Evolutionary conservation across 768 basidiomycete species (phyloP), one percentile per base, ranked within the genome.

Genomic region (Pleurotus giganteus): DNA sequence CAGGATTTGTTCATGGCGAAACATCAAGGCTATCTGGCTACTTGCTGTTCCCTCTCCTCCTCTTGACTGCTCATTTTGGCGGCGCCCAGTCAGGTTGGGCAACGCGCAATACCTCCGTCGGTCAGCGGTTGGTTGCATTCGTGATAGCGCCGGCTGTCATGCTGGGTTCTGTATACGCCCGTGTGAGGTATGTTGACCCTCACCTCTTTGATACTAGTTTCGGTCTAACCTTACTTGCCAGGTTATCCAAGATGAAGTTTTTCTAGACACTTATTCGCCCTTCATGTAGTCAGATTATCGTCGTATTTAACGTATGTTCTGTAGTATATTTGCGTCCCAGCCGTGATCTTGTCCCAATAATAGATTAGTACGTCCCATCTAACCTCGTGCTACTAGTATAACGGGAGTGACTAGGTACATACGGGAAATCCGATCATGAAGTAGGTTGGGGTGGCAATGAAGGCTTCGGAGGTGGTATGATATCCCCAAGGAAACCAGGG

Each of bases 401-500:
- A n/a, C n/a, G n/a, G n/a, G n/a, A n/a, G n/a, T n/a, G n/a, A 6
- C 13, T 43, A 8, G 41, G 2, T 43, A 19, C 42, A 43, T 43
- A 6, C 3, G 4, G 6, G 21, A 19, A 19, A 13, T 46, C 26
- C 4, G 27, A n/a, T 13, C 7, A 29, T 17, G 6, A n/a, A 28
- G 46, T 47, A 31, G 13, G 46, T 47, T 27, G 46, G 9, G 15
- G 15, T 9, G 15, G 2, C 11, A n/a, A 4, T 31, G 46, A 46
- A 47, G 59, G 55, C 41, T 63, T 37, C 49, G 66, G 67, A 57
- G 63, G 63, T 7, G 84, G 77, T 58, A 93, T 79, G 26, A 91
- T 78, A 43, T 89, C 86, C 15, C 75, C 73, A 58, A 98, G 72
- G 71, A 98, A 95, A 17, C 93, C 91, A 13, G 96, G 96, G 54